Evolutionary conservation across 2,329 filamentous ascomycete genomes (phyloP), one percentile per base, ranked within the genome.

Genomic region (Annulohypoxylon truncatum): DNA sequence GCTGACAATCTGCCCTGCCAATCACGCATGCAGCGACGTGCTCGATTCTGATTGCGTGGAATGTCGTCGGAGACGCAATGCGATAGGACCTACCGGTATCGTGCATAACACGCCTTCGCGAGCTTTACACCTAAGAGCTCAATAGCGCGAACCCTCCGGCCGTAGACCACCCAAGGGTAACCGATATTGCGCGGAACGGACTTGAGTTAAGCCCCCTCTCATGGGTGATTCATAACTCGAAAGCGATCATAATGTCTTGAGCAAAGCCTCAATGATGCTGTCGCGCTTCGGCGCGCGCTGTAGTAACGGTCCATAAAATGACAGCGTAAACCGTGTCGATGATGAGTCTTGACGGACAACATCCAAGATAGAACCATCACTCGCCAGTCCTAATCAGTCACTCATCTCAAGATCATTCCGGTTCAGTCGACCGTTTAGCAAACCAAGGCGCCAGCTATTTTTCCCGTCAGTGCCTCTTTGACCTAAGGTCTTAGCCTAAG

Each of bases 21-120:
- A 73, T 73, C 70, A 72, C 64, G 61, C 51, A 52, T 72, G 73
- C 73, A 74, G 72, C 65, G 67, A 71, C 64, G 59, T 67, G 68
- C 71, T 68, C 58, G 64, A 68, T 66, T 52, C 60, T 66, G 67
- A 57, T 69, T 69, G 64, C 56, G 57, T 66, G 60, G 64, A 68
- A 71, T 67, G 40, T 40, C 29, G 42, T 59, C n/a, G 44, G 38
- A 31, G 24, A 51, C 56, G 38, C 65, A 54, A 52, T 24, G 50
- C 57, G 44, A 64, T 57, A 44, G 46, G n/a, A 53, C 52, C 51
- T 61, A 59, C 24, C 53, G 54, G 56, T 50, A 50, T 62, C 40
- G 54, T 56, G 61, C 61, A 61, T 55, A 42, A 55, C 58, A 51
- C 64, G 64, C 64, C 58, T 63, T 61, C 29, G 67, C 67, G 64